Conservation (phyloP, 2,329 filamentous ascomycete species). For the Pestalotiopsis sp. region DNA sequence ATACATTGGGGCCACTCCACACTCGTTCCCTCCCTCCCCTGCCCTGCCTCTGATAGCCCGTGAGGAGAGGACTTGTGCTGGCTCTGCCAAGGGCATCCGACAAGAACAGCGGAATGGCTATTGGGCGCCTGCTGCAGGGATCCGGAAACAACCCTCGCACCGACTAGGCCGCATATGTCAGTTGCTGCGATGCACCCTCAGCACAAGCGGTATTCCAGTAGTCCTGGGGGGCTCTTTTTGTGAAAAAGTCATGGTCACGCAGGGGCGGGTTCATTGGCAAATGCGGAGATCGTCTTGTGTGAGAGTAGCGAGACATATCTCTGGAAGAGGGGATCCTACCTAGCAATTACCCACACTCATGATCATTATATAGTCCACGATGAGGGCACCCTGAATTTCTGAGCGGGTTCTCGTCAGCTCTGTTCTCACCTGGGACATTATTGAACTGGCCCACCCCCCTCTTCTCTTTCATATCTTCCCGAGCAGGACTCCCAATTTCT, state of each 20-base stretch:
- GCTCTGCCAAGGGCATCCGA: background rate
- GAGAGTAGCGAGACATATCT: background rate
- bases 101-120: background rate
- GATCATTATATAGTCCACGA: background rate
- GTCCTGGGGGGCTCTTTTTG: background rate
- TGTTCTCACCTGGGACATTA: background rate
- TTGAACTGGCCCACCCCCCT: background rate
- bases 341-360: background rate
- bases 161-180: background rate
- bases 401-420: background rate
- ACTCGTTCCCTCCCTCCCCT: background rate
- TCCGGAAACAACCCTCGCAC: background rate
- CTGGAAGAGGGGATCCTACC: background rate
- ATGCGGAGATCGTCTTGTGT: background rate
- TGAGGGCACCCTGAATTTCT: background rate
- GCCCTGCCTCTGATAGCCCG: background rate
- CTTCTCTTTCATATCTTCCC: background rate
- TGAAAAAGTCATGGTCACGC: background rate
- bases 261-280: background rate
- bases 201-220: background rate
- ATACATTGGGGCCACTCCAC: background rate
- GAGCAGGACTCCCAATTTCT: too few species aligned
- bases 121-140: background rate
- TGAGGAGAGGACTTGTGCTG: background rate
- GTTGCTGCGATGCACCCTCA: slow-evolving; percentile 4